Evolutionary conservation across 192 early-diverging fungal genomes (phyloP).

Genomic region (Coemansia aciculifera): DNA sequence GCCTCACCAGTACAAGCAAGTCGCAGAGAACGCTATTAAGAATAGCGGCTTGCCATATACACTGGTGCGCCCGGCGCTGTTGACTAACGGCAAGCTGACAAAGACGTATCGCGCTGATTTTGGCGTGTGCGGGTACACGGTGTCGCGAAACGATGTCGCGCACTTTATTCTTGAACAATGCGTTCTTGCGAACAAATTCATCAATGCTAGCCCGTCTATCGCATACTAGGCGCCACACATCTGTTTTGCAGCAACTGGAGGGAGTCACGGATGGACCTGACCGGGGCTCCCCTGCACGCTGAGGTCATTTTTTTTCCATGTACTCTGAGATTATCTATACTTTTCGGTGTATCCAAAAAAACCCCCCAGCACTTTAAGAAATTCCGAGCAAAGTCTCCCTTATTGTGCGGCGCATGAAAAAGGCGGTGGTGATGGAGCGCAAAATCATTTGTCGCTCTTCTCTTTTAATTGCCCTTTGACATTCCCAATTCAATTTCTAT

Average conservation of each 20-base stretch:
- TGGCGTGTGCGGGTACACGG: constrained; percentile 42
- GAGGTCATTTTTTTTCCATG: not conserved
- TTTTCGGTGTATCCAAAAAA: not conserved
- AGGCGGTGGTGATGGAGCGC: not conserved
- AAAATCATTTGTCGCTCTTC: not conserved
- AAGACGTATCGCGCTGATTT: constrained; percentile 35
- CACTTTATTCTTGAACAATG: constrained; percentile 53
- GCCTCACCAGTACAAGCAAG: constrained; percentile 35
- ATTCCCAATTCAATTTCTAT: not conserved
- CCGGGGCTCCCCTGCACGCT: not conserved
- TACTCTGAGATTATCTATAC: not conserved
- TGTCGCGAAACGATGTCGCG: constrained; percentile 55
- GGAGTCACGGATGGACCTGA: not conserved
- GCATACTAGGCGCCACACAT: constrained; percentile 19
- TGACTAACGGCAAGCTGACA: constrained; percentile 42
- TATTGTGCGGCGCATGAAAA: not conserved
- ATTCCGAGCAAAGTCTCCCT: not conserved
- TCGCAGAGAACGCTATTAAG: constrained; percentile 32
- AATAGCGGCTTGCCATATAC: constrained; percentile 43
- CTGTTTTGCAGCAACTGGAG: not conserved
- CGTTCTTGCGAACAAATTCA: constrained; percentile 33
- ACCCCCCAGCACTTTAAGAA: not conserved
- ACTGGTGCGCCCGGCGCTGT: constrained; percentile 49
- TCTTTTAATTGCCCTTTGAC: not conserved
- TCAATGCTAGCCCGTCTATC: constrained; percentile 28